Base-by-base conservation (phyloP, 1,139 yeast genomes). In the Saccharomyces hybrid region DNA sequence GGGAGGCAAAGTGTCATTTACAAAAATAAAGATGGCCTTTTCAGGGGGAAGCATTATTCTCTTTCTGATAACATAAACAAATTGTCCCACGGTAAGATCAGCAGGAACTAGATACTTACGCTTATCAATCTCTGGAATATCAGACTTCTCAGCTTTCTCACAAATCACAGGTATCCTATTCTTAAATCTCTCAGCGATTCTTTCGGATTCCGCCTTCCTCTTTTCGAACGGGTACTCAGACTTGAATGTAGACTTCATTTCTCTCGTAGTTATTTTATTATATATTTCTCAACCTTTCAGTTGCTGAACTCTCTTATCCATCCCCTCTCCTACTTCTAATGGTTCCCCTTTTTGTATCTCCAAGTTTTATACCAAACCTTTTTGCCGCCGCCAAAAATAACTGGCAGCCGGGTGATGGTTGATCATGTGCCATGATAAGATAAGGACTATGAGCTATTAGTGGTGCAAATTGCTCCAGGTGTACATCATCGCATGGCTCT, bases 151-250 rank as follows among this genome's bases (percentile, higher is more conserved):
- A 47, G 93, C 98, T 75, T 91, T 88, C 75, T 93, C 99, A 73
- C 99, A 95, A 67, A 93, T 93, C 32, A 88, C 97, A 9, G 99
- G 99, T 59, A 93, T 89, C 66, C 99, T 81, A 71, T 93, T 97
- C 58, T 82, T 79, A 74, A 91, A 93, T 72, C 95, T 87, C 67
- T 87, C 86, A 60, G 90, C 83, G 70, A 93, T 93, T 68, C 98
- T 83, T 61, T 87, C 83, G 46, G 98, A 91, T 74, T 93, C 99
- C 8, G 96, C 95, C 78, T 88, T 87, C 78, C 99, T 88, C 75
- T 91, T 89, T 71, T 90, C 97, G 81, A 70, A 63, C 7, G 71
- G 69, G 54, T 66, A 70, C 56, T 70, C 72, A 4, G 72, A 64
- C 52, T 70, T 70, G 51, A 70, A 70, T 14, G 71, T 63, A 11